Percentiles rank a stretch among this genome's conserved stretches.
Conservation (phyloP, 305 asterid genomes). For the Fraxinus xanthoxyloides region DNA sequence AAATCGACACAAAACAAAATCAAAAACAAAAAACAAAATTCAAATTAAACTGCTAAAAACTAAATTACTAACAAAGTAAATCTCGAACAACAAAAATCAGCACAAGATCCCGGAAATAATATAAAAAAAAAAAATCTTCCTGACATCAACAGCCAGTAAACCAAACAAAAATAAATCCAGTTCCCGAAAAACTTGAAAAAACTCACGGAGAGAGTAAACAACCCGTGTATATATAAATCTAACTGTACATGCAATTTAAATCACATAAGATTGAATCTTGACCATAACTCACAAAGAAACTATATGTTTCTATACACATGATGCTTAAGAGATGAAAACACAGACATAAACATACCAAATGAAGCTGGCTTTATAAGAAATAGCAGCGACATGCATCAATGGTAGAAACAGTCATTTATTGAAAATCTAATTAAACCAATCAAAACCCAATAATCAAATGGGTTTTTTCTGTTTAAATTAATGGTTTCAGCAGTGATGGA, state of each 20-base stretch:
- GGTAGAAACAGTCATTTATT: constrained; percentile 29
- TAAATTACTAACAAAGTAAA: background rate
- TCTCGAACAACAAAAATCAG: constrained; percentile 13
- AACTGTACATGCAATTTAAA: constrained; percentile 17
- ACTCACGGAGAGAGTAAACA: background rate
- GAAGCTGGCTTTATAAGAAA: constrained; percentile 25
- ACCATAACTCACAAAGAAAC: background rate
- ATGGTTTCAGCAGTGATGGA: constrained; percentile 11
- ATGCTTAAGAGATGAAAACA: background rate
- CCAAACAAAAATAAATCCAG: background rate
- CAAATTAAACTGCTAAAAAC: background rate
- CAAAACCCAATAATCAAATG: constrained; percentile 23
- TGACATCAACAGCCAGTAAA: background rate
- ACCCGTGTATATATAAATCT: background rate
- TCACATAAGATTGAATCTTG: constrained; percentile 31
- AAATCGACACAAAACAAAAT: background rate
- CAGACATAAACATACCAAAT: constrained; percentile 26
- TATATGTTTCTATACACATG: background rate
- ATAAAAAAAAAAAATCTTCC: constrained; percentile 2
- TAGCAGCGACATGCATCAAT: constrained; percentile 33
- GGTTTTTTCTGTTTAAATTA: background rate
- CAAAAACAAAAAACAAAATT: background rate
- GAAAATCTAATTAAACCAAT: constrained; percentile 13
- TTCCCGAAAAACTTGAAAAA: background rate
- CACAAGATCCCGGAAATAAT: background rate